These are phyloP conservation scores for Curvularia sp. DNA, from an alignment of 2,329 filamentous ascomycete genomes.

Conservation along the genomic window DNA sequence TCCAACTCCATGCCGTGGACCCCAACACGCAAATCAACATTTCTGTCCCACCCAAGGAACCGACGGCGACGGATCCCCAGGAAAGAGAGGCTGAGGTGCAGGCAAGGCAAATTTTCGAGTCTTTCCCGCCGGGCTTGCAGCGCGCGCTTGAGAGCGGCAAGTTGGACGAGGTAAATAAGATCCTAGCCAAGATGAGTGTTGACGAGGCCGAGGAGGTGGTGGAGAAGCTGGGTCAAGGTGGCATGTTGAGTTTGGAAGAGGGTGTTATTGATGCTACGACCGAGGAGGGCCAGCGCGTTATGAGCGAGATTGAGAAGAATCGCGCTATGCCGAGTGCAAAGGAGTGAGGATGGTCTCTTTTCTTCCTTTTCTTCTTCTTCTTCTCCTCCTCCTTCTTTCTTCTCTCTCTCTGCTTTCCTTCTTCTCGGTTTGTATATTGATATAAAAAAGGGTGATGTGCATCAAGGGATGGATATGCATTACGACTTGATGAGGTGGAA, in stretches of 20 bases:
- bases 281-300: constrained; percentile 77
- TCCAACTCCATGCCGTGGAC: constrained; percentile 95
- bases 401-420: background rate
- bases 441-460: background rate
- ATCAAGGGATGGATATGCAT: background rate
- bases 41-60: constrained; percentile 71
- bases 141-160: constrained; percentile 86
- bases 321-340: constrained; percentile 53
- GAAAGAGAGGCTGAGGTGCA: constrained; percentile 67
- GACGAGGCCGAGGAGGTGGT: constrained; percentile 87
- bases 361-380: background rate
- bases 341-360: background rate
- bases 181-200: constrained; percentile 86
- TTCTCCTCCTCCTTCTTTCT: background rate
- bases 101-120: constrained; percentile 77
- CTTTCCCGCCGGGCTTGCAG: constrained; percentile 81
- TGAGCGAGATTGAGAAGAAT: constrained; percentile 69
- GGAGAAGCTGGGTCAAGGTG: constrained; percentile 79
- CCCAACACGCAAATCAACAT: constrained; percentile 93
- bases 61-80: constrained; percentile 53
- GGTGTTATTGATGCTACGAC: constrained; percentile 96
- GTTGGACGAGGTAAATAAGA: constrained; percentile 86
- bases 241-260: constrained; percentile 88
- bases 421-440: background rate
- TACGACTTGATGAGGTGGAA: background rate